phyloP scores from a whole-genome alignment of 1,139 yeast species.

The Candida anutae region DNA sequence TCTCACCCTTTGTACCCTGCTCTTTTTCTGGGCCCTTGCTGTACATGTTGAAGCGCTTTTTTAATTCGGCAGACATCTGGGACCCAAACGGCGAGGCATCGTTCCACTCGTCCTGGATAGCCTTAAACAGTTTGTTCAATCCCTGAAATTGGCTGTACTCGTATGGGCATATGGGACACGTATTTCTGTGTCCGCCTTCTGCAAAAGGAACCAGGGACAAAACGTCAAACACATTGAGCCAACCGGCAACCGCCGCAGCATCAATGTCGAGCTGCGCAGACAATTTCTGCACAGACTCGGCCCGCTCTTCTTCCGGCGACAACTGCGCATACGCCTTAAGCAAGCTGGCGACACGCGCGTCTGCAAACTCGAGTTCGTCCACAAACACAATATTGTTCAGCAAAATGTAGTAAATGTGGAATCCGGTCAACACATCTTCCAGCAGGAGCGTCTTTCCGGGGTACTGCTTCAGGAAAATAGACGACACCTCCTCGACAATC shows the following conservation, averaged over 20 bases:
- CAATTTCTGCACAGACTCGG: slow-evolving; percentile 1
- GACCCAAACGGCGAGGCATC: slow-evolving; percentile 3
- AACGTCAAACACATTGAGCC: slow-evolving; percentile 26
- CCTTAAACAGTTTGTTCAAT: slow-evolving; percentile 6
- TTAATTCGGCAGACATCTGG: slow-evolving; percentile 2
- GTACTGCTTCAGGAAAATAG: slow-evolving; percentile 15
- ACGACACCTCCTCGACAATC: slow-evolving; percentile 13
- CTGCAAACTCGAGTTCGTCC: slow-evolving; percentile 23
- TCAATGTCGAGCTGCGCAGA: slow-evolving; percentile 2
- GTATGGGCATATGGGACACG: slow-evolving; percentile 25
- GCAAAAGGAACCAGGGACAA: slow-evolving; percentile 25
- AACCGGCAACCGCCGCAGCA: slow-evolving; percentile 11
- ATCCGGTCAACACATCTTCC: slow-evolving; percentile 21
- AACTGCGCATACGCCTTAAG: slow-evolving; percentile 11
- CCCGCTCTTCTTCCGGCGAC: slow-evolving; percentile 6
- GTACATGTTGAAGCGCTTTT: slow-evolving; percentile 6
- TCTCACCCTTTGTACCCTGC: slow-evolving; percentile 1
- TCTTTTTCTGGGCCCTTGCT: slow-evolving; percentile 3
- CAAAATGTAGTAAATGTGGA: slow-evolving; percentile 24
- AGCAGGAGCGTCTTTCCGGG: slow-evolving; percentile 14
- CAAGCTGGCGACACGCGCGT: slow-evolving; percentile 17
- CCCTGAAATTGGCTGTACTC: slow-evolving; percentile 15
- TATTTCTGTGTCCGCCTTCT: slow-evolving; percentile 14
- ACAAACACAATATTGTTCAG: slow-evolving; percentile 22
- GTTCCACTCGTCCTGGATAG: slow-evolving; percentile 2